Conservation (phyloP, 2,329 filamentous ascomycete genomes). For the Colletotrichum higginsianum region DNA sequence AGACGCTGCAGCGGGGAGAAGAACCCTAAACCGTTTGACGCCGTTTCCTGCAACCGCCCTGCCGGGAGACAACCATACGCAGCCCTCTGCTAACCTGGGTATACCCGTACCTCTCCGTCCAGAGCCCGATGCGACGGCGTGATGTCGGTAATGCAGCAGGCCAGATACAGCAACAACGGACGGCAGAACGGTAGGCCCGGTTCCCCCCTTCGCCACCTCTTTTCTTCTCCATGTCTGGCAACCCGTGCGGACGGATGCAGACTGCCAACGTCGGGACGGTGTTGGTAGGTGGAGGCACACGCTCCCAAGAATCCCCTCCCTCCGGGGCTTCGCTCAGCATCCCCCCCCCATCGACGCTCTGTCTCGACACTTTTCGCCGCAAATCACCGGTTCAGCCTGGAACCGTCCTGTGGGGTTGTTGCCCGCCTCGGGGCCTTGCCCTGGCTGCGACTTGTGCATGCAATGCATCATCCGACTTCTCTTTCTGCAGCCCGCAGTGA, state of each 20-base stretch:
- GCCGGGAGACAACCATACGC: constrained; percentile 1
- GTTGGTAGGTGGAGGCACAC: background rate
- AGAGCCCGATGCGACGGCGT: background rate
- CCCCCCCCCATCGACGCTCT: too few species aligned
- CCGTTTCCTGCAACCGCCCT: constrained; percentile 15
- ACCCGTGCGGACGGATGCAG: background rate
- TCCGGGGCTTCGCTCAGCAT: too few species aligned
- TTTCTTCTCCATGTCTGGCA: background rate
- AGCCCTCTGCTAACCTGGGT: too few species aligned
- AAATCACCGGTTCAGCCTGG: background rate
- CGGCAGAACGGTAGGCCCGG: background rate
- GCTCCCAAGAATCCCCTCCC: background rate
- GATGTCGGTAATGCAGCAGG: background rate
- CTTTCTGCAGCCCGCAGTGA: constrained; percentile 13
- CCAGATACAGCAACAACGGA: background rate
- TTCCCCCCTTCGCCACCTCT: too few species aligned
- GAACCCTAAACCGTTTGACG: constrained; percentile 34
- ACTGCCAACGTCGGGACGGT: constrained; percentile 19
- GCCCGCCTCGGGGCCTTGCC: background rate
- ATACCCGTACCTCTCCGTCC: background rate
- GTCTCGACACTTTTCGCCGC: background rate
- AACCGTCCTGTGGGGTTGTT: background rate
- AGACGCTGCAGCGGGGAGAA: constrained; percentile 32
- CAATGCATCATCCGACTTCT: background rate
- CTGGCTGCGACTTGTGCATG: too few species aligned